Evolutionary conservation across 495 filamentous ascomycete species (phyloP).

Genomic region (Trichoderma erinaceum): DNA sequence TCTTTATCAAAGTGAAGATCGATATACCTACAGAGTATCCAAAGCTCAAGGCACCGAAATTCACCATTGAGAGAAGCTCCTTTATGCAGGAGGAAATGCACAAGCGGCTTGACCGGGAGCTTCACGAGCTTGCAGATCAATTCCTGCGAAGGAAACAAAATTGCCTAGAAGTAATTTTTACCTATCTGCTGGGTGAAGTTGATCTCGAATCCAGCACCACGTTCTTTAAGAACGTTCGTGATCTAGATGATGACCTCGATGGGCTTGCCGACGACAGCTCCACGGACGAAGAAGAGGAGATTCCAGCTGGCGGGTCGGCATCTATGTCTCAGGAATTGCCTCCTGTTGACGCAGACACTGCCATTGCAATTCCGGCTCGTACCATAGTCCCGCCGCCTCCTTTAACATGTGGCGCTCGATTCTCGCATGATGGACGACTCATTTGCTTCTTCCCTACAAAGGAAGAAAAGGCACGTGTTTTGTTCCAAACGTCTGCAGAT

Average conservation of each 20-base stretch:
- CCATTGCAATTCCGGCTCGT: constrained; percentile 53
- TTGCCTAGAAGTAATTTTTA: constrained; percentile 75
- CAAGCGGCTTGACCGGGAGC: constrained; percentile 56
- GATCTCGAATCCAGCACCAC: constrained; percentile 67
- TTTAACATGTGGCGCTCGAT: constrained; percentile 67
- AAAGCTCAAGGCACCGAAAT: constrained; percentile 55
- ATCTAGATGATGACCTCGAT: constrained; percentile 56
- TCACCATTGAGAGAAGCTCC: constrained; percentile 70
- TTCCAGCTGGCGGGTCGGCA: constrained; percentile 45
- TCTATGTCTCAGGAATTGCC: constrained; percentile 52
- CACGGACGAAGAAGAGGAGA: constrained; percentile 71
- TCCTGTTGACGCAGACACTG: constrained; percentile 43
- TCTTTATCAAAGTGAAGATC: constrained; percentile 73
- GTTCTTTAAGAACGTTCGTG: constrained; percentile 58
- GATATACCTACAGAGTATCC: constrained; percentile 78
- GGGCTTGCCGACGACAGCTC: constrained; percentile 59
- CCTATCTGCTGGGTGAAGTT: constrained; percentile 79
- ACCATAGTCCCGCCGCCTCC: constrained; percentile 73
- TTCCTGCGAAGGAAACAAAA: constrained; percentile 64
- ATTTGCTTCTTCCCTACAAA: constrained; percentile 85
- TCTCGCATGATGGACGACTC: constrained; percentile 69
- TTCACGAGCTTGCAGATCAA: constrained; percentile 62
- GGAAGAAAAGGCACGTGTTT: constrained; percentile 59
- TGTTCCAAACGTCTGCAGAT: constrained; percentile 57
- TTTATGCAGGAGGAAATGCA: constrained; percentile 66